Evolutionary conservation across 805 yeast genomes (phyloP).

Genomic region (Wickerhamiella qilinensis): DNA sequence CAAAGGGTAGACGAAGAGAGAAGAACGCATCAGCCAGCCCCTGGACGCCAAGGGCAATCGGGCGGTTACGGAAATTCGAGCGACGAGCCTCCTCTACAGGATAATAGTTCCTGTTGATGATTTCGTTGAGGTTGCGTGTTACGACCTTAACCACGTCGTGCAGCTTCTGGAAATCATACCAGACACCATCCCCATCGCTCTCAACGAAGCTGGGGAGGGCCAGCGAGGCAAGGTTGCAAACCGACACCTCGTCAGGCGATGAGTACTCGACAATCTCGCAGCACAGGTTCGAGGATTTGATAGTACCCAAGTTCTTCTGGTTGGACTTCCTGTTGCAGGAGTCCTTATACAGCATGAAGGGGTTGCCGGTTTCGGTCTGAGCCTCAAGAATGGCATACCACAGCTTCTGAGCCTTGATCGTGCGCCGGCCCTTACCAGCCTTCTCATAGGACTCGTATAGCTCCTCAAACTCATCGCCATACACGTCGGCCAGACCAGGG

Average conservation of each 20-base stretch:
- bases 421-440: slow-evolving; percentile 46
- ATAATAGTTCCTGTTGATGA: slow-evolving; percentile 73
- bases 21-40: slow-evolving; percentile 87
- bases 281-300: slow-evolving; percentile 86
- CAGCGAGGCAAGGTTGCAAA: slow-evolving; percentile 83
- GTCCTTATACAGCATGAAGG: slow-evolving; percentile 88
- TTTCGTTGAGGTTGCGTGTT: slow-evolving; percentile 58
- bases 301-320: slow-evolving; percentile 82
- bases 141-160: slow-evolving; percentile 68
- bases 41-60: slow-evolving; percentile 96
- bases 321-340: slow-evolving; percentile 76
- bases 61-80: slow-evolving; percentile 75
- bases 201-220: slow-evolving; percentile 60
- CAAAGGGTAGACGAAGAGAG: slow-evolving; percentile 70
- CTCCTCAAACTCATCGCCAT: slow-evolving; percentile 67
- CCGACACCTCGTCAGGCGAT: slow-evolving; percentile 84
- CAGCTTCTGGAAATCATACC: slow-evolving; percentile 56
- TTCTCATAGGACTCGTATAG: slow-evolving; percentile 59
- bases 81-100: slow-evolving; percentile 62
- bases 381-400: slow-evolving; percentile 84
- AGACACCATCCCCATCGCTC: slow-evolving; percentile 30
- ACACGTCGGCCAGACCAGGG: slow-evolving; percentile 67
- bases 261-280: slow-evolving; percentile 91
- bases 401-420: slow-evolving; percentile 71
- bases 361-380: slow-evolving; percentile 93